Evolutionary conservation across 805 yeast species (phyloP), one percentile per base, ranked within the genome.

Genomic region (Cyberlindnera misumaiensis): DNA sequence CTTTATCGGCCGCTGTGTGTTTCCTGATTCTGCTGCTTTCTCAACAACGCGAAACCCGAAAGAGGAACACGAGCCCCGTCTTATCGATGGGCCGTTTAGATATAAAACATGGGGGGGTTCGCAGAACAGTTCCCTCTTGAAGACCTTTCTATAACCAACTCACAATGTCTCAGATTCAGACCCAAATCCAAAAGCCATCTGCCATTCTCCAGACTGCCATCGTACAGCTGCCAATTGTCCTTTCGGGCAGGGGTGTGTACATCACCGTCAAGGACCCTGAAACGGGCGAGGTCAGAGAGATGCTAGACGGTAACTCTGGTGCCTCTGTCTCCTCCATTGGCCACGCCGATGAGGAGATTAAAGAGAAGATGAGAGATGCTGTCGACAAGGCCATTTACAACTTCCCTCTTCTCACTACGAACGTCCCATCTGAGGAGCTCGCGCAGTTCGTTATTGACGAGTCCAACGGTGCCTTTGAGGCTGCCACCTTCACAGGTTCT

Each of bases 301-400:
- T 65, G 12, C 45, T 67, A 24, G 75, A 70, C 45, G 73, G 67
- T 17, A 56, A 58, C 52, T 68, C 74, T 4, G 75, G 75, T 47
- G 76, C 76, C 14, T 74, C 76, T 15, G 75, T 70, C 29, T 67
- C 68, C n/a, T 63, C 72, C 1, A 56, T 70, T 14, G 76, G 75
- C 26, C 73, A 70, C 39, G 56, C 59, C 30, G 70, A 68, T 41
- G 57, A 51, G 16, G 71, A 67, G 30, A 63, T 70, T 40, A 52
- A 56, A 35, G 54, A 58, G 5, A 66, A 62, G 34, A 67, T 70
- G 61, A 49, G 51, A 14, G 55, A 59, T 12, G 70, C 68, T 22
- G 66, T 64, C 7, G 59, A 59, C 39, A 55, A 52, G 27, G 48
- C 56, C 8, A 55, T 62, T 11, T 69, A 67, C 49, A 59, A 67